These are phyloP conservation scores for Chaetomium tenue DNA, from an alignment of 495 filamentous ascomycete genomes.

Conservation along the genomic window DNA sequence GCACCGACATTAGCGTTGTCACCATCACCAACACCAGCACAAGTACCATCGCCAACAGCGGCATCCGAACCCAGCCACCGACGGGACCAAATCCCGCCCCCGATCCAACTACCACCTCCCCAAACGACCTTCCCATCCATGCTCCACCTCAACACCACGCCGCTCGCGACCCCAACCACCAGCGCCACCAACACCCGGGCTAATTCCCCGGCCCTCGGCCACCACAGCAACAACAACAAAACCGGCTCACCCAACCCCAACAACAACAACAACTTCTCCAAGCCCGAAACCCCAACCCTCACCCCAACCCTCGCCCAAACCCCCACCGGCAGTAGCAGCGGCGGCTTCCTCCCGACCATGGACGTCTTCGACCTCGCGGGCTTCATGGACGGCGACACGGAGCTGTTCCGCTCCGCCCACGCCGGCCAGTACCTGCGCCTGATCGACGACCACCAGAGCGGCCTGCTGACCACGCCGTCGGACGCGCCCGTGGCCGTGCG, in stretches of 20 bases:
- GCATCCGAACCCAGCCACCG: not conserved
- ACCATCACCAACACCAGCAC: not conserved
- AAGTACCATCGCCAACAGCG: not conserved
- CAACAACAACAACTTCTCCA: not conserved
- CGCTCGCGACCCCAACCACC: conserved; percentile 22
- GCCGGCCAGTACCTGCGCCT: conserved; percentile 20
- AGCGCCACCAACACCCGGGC: conserved; percentile 21
- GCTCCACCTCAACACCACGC: conserved; percentile 9
- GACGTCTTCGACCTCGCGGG: conserved; percentile 19
- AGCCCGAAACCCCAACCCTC: conserved; percentile 6
- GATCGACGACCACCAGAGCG: conserved; percentile 19
- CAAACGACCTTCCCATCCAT: not conserved
- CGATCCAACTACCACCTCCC: not conserved
- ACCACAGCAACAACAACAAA: not conserved
- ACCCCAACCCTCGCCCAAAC: not conserved
- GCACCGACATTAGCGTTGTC: not conserved
- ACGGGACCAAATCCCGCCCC: not conserved
- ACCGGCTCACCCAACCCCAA: too few relatives aligned
- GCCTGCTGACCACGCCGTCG: conserved; percentile 15
- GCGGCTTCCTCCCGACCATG: conserved; percentile 12
- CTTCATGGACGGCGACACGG: conserved; percentile 6
- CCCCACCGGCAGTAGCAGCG: not conserved
- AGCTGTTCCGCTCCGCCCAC: not conserved
- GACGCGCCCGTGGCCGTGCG: conserved; percentile 16
- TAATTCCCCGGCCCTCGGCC: conserved; percentile 18